Conservation (phyloP, 2,329 filamentous ascomycete genomes). For the Claviceps sp. region DNA sequence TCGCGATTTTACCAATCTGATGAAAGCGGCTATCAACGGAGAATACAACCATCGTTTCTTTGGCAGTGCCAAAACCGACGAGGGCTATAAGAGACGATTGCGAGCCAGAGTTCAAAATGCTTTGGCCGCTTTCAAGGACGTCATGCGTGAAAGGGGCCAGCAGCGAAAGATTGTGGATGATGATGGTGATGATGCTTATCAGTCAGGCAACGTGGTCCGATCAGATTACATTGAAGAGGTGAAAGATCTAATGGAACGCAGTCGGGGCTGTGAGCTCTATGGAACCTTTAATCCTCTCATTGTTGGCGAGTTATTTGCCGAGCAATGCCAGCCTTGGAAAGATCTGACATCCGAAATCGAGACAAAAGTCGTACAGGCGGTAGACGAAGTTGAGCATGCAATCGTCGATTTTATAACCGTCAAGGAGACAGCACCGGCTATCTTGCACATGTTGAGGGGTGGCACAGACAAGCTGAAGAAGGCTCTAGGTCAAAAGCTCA, state of each 20-base stretch:
- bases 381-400: conserved; percentile 1
- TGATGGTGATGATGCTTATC: no score
- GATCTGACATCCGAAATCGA: conserved; percentile 21
- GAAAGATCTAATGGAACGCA: conserved; percentile 9
- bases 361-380: conserved; percentile 1
- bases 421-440: conserved; percentile 4
- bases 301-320: conserved; percentile 44
- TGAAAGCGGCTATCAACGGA: conserved; percentile 8
- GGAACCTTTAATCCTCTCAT: conserved; percentile 48
- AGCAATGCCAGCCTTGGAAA: conserved; percentile 44
- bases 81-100: no score
- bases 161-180: no score
- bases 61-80: no score
- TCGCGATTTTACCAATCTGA: conserved; percentile 27
- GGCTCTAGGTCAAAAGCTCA: conserved; percentile 15
- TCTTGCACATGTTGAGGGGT: conserved; percentile 9
- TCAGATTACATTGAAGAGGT: conserved; percentile 8
- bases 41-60: no score
- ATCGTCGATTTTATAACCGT: conserved; percentile 9
- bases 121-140: no score
- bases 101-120: no score
- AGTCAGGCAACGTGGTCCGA: no score
- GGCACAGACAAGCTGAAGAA: conserved; percentile 10
- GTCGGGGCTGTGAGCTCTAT: conserved; percentile 36
- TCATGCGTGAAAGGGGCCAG: no score